Percentiles rank a stretch among this genome's conserved stretches.
These are phyloP conservation scores for Trichosanthes cucumerina DNA, from an alignment of 306 rosid genomes.

Conservation along the genomic window DNA sequence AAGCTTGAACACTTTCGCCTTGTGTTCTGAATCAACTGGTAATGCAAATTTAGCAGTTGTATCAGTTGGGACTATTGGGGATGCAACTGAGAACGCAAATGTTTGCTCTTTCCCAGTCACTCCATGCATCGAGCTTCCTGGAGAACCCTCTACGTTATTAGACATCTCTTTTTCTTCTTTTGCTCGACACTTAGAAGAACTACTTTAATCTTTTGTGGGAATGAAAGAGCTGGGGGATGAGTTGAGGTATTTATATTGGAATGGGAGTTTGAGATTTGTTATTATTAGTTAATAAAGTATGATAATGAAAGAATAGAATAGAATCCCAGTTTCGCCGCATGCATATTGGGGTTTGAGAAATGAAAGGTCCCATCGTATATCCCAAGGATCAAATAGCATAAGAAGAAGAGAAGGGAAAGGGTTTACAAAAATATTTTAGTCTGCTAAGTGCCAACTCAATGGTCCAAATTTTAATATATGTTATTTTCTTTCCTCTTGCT, in stretches of 20 bases:
- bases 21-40: conserved; percentile 81
- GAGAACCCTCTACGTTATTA: conserved; percentile 36
- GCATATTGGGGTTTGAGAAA: conserved; percentile 20
- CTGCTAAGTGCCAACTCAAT: background rate
- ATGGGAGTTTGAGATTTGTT: no score
- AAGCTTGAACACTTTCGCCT: conserved; percentile 58
- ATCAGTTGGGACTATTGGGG: conserved; percentile 62
- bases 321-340: conserved; percentile 42
- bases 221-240: background rate
- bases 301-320: no score
- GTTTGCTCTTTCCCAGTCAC: conserved; percentile 74
- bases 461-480: background rate
- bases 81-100: conserved; percentile 51
- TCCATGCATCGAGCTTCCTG: conserved; percentile 97
- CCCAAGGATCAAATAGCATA: conserved; percentile 40
- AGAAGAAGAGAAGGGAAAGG: background rate
- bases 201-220: no score
- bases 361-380: conserved; percentile 33
- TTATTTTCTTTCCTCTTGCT: background rate
- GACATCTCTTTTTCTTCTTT: conserved; percentile 7
- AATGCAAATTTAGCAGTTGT: conserved; percentile 50
- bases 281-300: background rate
- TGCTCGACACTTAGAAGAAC: no score
- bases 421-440: background rate
- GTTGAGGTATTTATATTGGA: conserved; percentile 26